A percentile compares a stretch with the other conserved stretches of the same genome.
Evolutionary conservation across 495 filamentous ascomycete species (phyloP).

Genomic region (Hypoxylon subgilvum): DNA sequence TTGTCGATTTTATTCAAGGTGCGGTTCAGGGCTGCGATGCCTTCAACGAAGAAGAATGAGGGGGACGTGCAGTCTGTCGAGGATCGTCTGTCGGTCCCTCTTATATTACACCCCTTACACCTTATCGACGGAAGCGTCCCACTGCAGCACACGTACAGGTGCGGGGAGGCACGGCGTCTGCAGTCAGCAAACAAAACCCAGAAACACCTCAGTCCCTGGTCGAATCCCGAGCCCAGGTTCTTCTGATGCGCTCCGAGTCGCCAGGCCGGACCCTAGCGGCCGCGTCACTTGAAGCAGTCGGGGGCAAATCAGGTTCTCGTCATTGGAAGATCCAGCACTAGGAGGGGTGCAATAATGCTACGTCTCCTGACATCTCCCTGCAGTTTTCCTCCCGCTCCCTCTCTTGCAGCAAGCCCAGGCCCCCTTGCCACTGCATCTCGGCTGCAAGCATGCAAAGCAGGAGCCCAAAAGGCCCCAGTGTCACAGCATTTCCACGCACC

Average conservation of each 20-base stretch:
- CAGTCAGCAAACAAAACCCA: constrained; percentile 39
- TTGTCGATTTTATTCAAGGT: constrained; percentile 18
- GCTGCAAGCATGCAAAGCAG: constrained; percentile 5
- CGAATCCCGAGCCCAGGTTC: constrained; percentile 29
- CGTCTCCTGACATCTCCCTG: neutral
- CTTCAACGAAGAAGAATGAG: neutral
- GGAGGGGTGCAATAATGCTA: constrained; percentile 17
- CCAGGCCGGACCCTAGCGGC: constrained; percentile 10
- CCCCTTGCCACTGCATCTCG: constrained; percentile 7
- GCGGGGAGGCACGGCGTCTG: constrained; percentile 38
- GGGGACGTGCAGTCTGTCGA: constrained; percentile 2
- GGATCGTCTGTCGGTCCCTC: constrained; percentile 19
- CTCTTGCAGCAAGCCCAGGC: neutral
- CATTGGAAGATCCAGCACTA: constrained; percentile 15
- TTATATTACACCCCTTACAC: constrained; percentile 24
- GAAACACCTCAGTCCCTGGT: constrained; percentile 17
- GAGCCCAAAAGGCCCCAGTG: neutral
- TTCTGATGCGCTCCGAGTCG: neutral
- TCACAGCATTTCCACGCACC: constrained; percentile 10
- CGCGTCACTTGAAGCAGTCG: constrained; percentile 29
- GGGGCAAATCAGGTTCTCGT: neutral
- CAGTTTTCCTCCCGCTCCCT: neutral
- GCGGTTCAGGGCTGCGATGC: neutral
- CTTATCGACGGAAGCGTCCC: constrained; percentile 24
- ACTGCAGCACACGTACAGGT: constrained; percentile 31